These are phyloP conservation scores for Beauveria bassiana DNA, from an alignment of 2,329 filamentous ascomycete species.

Conservation along the genomic window DNA sequence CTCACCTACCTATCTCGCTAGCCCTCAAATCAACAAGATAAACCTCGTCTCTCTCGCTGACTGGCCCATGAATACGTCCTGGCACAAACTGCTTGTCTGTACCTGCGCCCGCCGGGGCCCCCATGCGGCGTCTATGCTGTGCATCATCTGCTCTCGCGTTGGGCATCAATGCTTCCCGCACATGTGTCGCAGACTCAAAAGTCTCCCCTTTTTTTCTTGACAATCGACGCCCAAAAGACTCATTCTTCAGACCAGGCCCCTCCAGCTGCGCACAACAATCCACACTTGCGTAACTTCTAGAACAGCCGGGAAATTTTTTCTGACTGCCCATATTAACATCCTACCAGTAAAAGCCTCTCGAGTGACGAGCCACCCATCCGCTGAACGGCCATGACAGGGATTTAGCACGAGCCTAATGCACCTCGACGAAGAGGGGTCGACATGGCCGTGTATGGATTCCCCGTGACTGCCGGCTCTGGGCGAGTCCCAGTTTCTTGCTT, in stretches of 20 bases:
- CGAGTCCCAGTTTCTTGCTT: background rate
- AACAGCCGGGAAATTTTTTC: slow-evolving; percentile 8
- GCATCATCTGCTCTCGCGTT: slow-evolving; percentile 7
- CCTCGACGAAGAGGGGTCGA: background rate
- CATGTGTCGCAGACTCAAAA: slow-evolving; percentile 1
- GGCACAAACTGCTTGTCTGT: background rate
- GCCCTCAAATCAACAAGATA: background rate
- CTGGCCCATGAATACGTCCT: background rate
- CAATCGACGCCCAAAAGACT: background rate
- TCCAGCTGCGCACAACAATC: background rate
- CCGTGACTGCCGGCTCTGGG: background rate
- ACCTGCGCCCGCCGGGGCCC: slow-evolving; percentile 5
- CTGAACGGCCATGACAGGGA: slow-evolving; percentile 5
- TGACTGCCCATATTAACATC: too few relatives aligned
- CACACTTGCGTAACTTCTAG: slow-evolving; percentile 6
- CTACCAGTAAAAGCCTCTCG: too few relatives aligned
- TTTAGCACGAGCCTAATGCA: slow-evolving; percentile 9
- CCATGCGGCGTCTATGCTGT: slow-evolving; percentile 3
- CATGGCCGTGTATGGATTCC: background rate
- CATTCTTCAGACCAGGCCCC: background rate
- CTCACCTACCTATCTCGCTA: background rate
- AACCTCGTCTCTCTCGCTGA: background rate
- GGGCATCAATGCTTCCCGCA: slow-evolving; percentile 8
- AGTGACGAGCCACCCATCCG: background rate
- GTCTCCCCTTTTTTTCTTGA: background rate